Conservation (phyloP, 1,284 basidiomycete species). For the Fomitopsis pinicola region DNA sequence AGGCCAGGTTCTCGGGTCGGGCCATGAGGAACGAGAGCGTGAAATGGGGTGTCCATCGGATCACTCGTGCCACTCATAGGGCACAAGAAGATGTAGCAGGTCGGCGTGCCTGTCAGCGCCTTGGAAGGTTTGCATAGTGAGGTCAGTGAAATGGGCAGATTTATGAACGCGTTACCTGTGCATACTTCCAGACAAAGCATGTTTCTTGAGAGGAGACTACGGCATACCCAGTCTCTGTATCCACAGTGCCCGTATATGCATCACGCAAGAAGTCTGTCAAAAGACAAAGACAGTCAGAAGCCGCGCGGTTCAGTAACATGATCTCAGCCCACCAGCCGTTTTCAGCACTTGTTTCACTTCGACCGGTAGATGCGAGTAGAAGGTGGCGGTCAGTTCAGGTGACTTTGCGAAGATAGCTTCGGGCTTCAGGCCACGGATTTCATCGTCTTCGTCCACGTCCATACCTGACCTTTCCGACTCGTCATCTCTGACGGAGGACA, state of each 20-base stretch:
- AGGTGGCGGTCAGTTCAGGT: slow-evolving; percentile 62
- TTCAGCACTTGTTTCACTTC: slow-evolving; percentile 71
- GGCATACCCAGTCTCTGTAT: slow-evolving; percentile 67
- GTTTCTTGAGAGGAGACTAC: slow-evolving; percentile 66
- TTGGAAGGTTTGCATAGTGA: slow-evolving; percentile 16
- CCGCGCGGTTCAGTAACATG: background rate
- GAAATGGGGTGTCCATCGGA: slow-evolving; percentile 50
- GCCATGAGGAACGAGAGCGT: slow-evolving; percentile 66
- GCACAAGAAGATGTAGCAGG: slow-evolving; percentile 79
- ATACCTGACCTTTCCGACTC: slow-evolving; percentile 43
- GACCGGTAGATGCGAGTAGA: slow-evolving; percentile 65
- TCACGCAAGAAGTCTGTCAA: slow-evolving; percentile 61
- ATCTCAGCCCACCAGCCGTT: slow-evolving; percentile 50
- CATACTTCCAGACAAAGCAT: slow-evolving; percentile 81
- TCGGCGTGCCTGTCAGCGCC: slow-evolving; percentile 63
- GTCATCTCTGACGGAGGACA: slow-evolving; percentile 24
- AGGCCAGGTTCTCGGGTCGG: slow-evolving; percentile 73
- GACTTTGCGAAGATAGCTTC: slow-evolving; percentile 68
- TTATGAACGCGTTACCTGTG: slow-evolving; percentile 38
- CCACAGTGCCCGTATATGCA: slow-evolving; percentile 65
- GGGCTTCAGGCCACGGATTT: slow-evolving; percentile 29
- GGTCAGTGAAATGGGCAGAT: background rate
- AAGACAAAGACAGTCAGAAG: background rate
- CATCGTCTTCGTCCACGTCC: slow-evolving; percentile 56
- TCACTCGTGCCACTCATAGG: slow-evolving; percentile 38